Percentiles rank a stretch among this genome's conserved stretches.
Evolutionary conservation across 345 rosid genomes (phyloP).

Genomic region (Cardamine resedifolia): DNA sequence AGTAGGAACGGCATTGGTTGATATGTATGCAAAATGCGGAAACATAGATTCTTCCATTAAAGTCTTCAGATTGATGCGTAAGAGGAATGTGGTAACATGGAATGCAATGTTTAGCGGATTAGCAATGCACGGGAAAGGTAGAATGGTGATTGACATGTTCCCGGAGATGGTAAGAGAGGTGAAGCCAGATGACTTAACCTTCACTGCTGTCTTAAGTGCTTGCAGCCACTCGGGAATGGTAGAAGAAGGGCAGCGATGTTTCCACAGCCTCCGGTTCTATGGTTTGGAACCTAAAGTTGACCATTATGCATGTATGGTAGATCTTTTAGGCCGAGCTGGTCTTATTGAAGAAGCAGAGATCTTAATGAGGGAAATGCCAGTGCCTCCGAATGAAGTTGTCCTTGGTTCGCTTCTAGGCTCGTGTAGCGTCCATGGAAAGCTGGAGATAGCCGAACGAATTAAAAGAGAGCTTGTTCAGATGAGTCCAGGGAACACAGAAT

Average conservation of each 20-base stretch:
- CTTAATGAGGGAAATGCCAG: slow-evolving; percentile 59
- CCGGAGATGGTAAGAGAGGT: slow-evolving; percentile 60
- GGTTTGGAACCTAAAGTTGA: slow-evolving; percentile 62
- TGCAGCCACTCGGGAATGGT: slow-evolving; percentile 84
- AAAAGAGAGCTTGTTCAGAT: slow-evolving; percentile 49
- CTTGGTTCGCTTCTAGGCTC: slow-evolving; percentile 82
- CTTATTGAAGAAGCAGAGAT: slow-evolving; percentile 67
- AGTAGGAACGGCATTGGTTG: slow-evolving; percentile 78
- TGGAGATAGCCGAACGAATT: slow-evolving; percentile 53
- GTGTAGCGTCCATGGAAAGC: slow-evolving; percentile 60
- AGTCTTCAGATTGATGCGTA: slow-evolving; percentile 53
- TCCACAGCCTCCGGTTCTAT: slow-evolving; percentile 43
- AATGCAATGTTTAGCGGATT: slow-evolving; percentile 73
- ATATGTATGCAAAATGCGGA: slow-evolving; percentile 91
- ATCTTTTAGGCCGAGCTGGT: slow-evolving; percentile 81
- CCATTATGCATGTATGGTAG: slow-evolving; percentile 90
- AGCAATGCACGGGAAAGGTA: slow-evolving; percentile 74
- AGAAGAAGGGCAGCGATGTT: slow-evolving; percentile 52
- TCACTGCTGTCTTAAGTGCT: slow-evolving; percentile 67
- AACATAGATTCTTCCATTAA: slow-evolving; percentile 49
- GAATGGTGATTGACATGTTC: slow-evolving; percentile 51
- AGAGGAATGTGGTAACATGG: slow-evolving; percentile 78
- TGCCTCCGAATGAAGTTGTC: slow-evolving; percentile 78
- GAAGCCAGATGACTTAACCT: slow-evolving; percentile 68
- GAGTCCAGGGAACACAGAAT: slow-evolving; percentile 63